Conservation (phyloP, 148 eudicot genomes). For the Talinum fruticosum region DNA sequence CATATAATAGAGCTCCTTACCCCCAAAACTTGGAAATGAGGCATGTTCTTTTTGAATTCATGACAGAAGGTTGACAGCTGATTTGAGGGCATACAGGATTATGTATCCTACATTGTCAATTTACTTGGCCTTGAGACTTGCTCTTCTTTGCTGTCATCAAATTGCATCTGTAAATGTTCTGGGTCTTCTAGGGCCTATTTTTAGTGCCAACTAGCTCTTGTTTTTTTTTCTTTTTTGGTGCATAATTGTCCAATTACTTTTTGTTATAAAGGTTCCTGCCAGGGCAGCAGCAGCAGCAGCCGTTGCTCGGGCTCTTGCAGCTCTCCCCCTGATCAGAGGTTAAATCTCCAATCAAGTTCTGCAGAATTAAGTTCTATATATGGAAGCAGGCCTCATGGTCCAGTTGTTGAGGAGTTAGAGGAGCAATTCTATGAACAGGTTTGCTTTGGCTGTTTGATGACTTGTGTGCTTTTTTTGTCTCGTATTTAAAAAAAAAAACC, state of each 20-base stretch:
- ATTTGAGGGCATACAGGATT: not conserved
- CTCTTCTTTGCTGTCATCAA: not conserved
- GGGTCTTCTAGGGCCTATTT: not conserved
- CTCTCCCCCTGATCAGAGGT: slow-evolving; percentile 89
- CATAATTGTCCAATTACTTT: not conserved
- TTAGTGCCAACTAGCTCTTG: not conserved
- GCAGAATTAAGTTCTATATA: slow-evolving; percentile 83
- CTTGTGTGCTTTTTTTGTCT: not conserved
- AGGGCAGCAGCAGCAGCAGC: slow-evolving; percentile 98
- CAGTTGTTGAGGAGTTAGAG: slow-evolving; percentile 73
- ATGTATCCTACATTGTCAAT: not conserved
- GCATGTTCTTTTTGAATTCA: not conserved
- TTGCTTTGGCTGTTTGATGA: slow-evolving; percentile 14
- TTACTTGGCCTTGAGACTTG: not conserved
- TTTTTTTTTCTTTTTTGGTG: not conserved
- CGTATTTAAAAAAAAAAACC: not conserved
- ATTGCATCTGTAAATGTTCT: not conserved
- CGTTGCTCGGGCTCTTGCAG: slow-evolving; percentile 93
- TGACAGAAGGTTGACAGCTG: not conserved
- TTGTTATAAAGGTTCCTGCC: slow-evolving; percentile 70
- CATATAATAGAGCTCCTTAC: not conserved
- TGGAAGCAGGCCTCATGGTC: slow-evolving; percentile 59
- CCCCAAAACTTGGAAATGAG: not conserved
- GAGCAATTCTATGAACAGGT: slow-evolving; percentile 95
- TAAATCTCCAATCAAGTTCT: slow-evolving; percentile 75